Evolutionary conservation across 169 alveolate genomes (phyloP), one percentile per base, ranked within the genome.

Genomic region (Plasmodium vinckei): DNA sequence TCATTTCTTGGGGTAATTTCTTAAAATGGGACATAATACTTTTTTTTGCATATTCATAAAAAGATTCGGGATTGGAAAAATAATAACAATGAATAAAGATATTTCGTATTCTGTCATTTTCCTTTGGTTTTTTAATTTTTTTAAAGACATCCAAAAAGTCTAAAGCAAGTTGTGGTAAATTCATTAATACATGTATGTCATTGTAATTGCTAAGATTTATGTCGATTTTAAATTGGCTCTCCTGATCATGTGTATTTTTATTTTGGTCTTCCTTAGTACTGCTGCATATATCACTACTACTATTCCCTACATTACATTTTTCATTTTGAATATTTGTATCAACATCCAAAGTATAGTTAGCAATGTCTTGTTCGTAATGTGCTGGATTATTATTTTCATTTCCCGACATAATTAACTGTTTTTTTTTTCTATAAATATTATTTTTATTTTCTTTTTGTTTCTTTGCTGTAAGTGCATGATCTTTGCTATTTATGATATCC

Each of bases 111-210:
- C 67, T 25, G 19, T 64, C 82, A 3, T 59, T 19, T 10, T 21
- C 49, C 12, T 56, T 33, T 39, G 25, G 25, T n/a, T 70, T 23
- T 17, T 67, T 56, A 7, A 67, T 44, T 27, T 79, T 88, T 51
- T 51, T 64, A 15, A 63, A 51, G 25, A 46, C 88, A 95, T 97
- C 97, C 57, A 96, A 92, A 87, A 95, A 96, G 47, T 95, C 97
- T 42, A 95, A 86, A 12, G 98, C 97, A 56, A 92, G 92, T 89
- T 95, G 96, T 6, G 98, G 98, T 63, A 96, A 89, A 91, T 96
- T 96, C 98, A 96, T 96, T 72, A 95, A 82, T 71, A 95, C 93
- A 61, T 96, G 98, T 44, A 93, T 90, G 51, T 92, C 95, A 65
- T 89, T 94, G 54, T 86, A 79, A 72, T 73, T 67, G 44, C 23